Percentiles rank a stretch among this genome's conserved stretches.
phyloP scores from a whole-genome alignment of 2,329 filamentous ascomycete species.

The Exophiala sp. region DNA sequence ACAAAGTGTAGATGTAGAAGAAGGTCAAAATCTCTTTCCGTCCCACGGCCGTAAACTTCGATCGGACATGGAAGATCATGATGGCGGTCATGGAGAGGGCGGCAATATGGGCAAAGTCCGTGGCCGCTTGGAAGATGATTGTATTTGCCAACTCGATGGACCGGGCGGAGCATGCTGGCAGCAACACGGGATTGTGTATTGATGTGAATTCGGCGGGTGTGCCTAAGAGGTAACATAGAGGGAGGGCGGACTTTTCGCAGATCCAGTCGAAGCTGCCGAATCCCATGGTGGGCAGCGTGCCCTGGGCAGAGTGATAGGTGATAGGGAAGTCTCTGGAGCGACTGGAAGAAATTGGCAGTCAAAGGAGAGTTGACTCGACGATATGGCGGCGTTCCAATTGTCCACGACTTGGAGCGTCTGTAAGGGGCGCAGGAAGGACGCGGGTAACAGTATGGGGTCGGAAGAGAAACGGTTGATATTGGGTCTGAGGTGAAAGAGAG shows the following conservation, averaged over 20 bases:
- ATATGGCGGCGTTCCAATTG: neutral
- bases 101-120: constrained; percentile 85
- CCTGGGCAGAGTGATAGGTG: neutral
- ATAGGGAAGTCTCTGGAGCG: neutral
- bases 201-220: constrained; percentile 52
- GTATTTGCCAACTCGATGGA: constrained; percentile 97
- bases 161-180: constrained; percentile 85
- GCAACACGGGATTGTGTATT: constrained; percentile 67
- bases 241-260: constrained; percentile 78
- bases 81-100: constrained; percentile 88
- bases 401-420: neutral
- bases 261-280: constrained; percentile 88
- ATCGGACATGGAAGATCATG: constrained; percentile 94
- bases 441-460: neutral
- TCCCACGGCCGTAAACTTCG: constrained; percentile 93
- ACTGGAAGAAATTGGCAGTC: neutral
- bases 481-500: neutral
- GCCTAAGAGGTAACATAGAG: constrained; percentile 80
- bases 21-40: constrained; percentile 74
- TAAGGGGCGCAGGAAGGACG: neutral
- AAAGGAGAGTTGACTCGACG: neutral
- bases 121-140: constrained; percentile 92
- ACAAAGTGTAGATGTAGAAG: constrained; percentile 92
- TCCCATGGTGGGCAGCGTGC: constrained; percentile 56
- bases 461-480: neutral